Conservation (phyloP, 2,329 filamentous ascomycete genomes). For the Verticillium tricorpus region DNA sequence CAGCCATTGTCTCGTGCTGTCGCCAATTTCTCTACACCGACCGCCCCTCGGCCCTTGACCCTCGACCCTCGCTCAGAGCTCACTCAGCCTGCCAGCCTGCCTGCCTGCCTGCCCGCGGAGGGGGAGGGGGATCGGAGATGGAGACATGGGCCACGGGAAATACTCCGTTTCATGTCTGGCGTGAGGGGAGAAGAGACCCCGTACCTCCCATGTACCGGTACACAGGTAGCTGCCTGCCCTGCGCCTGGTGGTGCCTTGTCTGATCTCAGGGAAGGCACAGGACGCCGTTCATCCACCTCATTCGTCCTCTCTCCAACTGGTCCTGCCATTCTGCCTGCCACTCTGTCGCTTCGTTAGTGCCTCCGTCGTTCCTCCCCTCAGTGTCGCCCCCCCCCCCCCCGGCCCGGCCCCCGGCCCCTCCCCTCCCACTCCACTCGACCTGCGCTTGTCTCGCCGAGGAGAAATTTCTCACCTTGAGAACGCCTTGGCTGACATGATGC, state of each 20-base stretch:
- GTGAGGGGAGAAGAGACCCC: background rate
- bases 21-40: background rate
- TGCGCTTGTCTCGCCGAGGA: background rate
- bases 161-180: background rate
- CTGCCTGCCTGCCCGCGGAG: too few species aligned
- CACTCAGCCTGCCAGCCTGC: background rate
- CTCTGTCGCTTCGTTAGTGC: background rate
- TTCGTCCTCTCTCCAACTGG: background rate
- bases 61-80: background rate
- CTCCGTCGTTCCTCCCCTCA: background rate
- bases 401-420: background rate
- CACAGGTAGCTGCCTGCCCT: background rate
- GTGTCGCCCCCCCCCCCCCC: too few species aligned
- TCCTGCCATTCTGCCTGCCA: background rate
- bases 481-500: background rate
- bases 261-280: background rate
- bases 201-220: background rate
- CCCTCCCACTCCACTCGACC: background rate
- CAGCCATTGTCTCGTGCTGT: background rate
- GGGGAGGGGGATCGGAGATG: background rate
- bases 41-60: background rate
- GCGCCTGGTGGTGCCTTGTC: background rate
- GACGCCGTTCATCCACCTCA: background rate
- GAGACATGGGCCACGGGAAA: background rate
- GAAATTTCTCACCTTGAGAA: background rate